A percentile compares a stretch with the other conserved stretches of the same genome.
phyloP scores from a whole-genome alignment of 441 rosid species.

The Rhodomyrtus psidioides region DNA sequence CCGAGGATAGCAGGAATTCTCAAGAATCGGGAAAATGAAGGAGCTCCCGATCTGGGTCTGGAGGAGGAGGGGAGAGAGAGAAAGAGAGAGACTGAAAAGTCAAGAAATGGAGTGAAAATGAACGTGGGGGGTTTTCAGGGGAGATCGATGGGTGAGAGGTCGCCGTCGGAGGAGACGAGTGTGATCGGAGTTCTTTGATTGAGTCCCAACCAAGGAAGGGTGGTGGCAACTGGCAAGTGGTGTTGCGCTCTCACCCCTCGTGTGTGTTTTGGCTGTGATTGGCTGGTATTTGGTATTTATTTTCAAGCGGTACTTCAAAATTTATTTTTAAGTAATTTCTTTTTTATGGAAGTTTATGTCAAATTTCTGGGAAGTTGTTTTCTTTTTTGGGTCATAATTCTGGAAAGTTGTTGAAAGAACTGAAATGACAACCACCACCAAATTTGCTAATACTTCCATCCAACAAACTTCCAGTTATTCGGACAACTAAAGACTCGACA shows the following conservation, averaged over 20 bases:
- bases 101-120: background rate
- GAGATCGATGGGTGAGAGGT: background rate
- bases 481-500: background rate
- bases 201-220: background rate
- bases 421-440: background rate
- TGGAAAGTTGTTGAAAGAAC: background rate
- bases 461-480: background rate
- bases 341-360: background rate
- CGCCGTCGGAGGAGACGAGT: background rate
- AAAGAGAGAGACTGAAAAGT: background rate
- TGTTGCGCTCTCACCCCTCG: background rate
- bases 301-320: background rate
- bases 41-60: background rate
- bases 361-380: background rate
- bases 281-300: background rate
- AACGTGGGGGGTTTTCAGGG: background rate
- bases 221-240: background rate
- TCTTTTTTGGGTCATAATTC: background rate
- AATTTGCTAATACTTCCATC: background rate
- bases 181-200: background rate
- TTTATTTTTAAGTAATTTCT: background rate
- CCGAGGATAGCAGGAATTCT: background rate
- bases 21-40: background rate
- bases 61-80: background rate
- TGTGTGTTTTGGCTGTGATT: background rate